A percentile compares a stretch with the other conserved stretches of the same genome.
Evolutionary conservation across 257 asterid species (phyloP).

Genomic region (Solanum sitiens): DNA sequence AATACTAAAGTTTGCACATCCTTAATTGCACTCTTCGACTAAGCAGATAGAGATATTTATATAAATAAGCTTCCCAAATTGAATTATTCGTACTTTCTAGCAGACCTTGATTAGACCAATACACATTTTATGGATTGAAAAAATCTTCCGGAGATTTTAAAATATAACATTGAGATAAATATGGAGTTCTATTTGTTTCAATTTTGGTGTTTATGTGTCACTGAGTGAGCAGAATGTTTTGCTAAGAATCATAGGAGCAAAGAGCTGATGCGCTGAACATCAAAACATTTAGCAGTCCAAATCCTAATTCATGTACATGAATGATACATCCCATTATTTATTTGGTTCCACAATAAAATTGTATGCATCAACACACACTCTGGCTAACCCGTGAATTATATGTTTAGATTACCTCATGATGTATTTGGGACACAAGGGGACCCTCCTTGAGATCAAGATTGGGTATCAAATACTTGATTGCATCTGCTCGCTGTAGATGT

Average conservation of each 20-base stretch:
- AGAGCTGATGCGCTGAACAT: background rate
- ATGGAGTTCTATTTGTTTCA: background rate
- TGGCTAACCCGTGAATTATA: background rate
- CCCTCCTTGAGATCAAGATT: slow-evolving; percentile 96
- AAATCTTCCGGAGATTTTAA: background rate
- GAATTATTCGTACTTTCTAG: background rate
- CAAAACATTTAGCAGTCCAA: background rate
- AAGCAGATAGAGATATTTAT: background rate
- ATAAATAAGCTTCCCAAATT: background rate
- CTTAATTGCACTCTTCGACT: background rate
- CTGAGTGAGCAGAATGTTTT: background rate
- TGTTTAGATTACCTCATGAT: slow-evolving; percentile 71
- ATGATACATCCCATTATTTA: background rate
- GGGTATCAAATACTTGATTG: slow-evolving; percentile 90
- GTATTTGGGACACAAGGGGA: slow-evolving; percentile 80
- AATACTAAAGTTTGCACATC: background rate
- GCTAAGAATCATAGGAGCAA: background rate
- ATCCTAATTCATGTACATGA: background rate
- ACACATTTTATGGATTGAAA: background rate
- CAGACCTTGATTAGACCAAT: background rate
- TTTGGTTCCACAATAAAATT: background rate
- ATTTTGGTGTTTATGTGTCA: background rate
- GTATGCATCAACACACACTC: background rate
- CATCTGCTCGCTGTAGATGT: slow-evolving; percentile 96
- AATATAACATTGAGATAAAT: background rate